Evolutionary conservation across 1,284 basidiomycete genomes (phyloP).

Genomic region (Filobasidium uniguttulatum): DNA sequence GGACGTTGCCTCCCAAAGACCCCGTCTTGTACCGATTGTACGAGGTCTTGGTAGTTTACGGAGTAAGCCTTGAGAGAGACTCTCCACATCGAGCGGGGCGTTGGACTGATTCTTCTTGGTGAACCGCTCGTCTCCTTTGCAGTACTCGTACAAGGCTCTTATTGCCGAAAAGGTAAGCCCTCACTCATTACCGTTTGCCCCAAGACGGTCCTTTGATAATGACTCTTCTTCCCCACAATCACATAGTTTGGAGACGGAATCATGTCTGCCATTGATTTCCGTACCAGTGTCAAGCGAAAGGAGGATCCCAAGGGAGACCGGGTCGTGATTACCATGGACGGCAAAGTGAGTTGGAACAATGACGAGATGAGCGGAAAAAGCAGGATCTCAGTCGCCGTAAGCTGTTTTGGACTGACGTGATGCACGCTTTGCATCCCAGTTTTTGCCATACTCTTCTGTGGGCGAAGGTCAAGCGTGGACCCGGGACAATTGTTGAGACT

Average conservation of each 20-base stretch:
- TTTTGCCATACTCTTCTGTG: constrained; percentile 50
- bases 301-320: constrained; percentile 68
- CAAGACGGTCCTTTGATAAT: background rate
- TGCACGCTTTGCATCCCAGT: constrained; percentile 37
- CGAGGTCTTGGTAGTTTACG: constrained; percentile 73
- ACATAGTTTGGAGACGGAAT: constrained; percentile 73
- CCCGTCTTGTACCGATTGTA: constrained; percentile 73
- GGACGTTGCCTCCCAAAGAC: constrained; percentile 41
- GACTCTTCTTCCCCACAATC: background rate
- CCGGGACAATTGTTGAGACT: constrained; percentile 6
- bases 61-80: too few relatives aligned
- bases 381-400: background rate
- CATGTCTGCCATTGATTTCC: constrained; percentile 81
- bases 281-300: constrained; percentile 57
- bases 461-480: constrained; percentile 13
- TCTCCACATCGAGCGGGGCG: too few relatives aligned
- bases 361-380: background rate
- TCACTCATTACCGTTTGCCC: background rate
- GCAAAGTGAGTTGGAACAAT: constrained; percentile 33
- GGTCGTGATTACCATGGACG: constrained; percentile 70
- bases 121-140: background rate
- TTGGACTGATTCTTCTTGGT: too few relatives aligned
- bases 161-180: constrained; percentile 63
- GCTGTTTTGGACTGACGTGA: background rate
- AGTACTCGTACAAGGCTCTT: constrained; percentile 45